Conservation (phyloP, 352 stramenopile genomes). For the Pythium periplocum region DNA sequence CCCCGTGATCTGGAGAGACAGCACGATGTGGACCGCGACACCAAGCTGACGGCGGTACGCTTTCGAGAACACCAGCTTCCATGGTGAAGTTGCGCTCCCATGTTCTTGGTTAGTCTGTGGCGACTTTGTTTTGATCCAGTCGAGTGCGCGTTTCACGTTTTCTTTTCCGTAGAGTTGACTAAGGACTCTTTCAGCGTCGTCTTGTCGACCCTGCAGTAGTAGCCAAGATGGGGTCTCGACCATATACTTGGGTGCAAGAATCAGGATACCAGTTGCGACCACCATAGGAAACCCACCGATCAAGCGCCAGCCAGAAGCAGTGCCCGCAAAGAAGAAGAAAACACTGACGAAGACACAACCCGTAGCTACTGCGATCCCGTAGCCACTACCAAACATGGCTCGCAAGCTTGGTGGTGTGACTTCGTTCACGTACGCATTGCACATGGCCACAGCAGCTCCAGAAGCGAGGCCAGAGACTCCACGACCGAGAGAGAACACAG, state of each 20-base stretch:
- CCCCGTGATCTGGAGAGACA: constrained; percentile 28
- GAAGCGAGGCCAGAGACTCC: constrained; percentile 32
- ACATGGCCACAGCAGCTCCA: constrained; percentile 28
- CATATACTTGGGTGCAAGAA: constrained; percentile 17
- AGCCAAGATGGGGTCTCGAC: constrained; percentile 33
- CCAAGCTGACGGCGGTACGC: constrained; percentile 27
- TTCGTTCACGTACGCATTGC: constrained; percentile 27
- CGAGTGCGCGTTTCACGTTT: too few relatives aligned
- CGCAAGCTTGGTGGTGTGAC: constrained; percentile 27
- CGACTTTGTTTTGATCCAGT: too few relatives aligned
- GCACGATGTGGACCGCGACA: constrained; percentile 28
- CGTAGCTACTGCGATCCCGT: constrained; percentile 24
- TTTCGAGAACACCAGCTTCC: constrained; percentile 21
- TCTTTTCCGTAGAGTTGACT: constrained; percentile 22
- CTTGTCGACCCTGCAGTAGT: constrained; percentile 16
- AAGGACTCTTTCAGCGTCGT: constrained; percentile 23
- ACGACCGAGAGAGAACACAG: constrained; percentile 30
- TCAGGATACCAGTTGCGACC: constrained; percentile 23
- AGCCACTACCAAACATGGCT: constrained; percentile 29
- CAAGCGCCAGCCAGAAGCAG: constrained; percentile 27
- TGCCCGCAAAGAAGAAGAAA: constrained; percentile 28
- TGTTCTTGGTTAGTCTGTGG: too few relatives aligned
- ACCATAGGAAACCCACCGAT: constrained; percentile 33
- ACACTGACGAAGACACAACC: constrained; percentile 25
- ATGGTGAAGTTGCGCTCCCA: constrained; percentile 14